Conservation (phyloP, 192 early-diverging fungal species). For the Mycoemilia scoparia region DNA sequence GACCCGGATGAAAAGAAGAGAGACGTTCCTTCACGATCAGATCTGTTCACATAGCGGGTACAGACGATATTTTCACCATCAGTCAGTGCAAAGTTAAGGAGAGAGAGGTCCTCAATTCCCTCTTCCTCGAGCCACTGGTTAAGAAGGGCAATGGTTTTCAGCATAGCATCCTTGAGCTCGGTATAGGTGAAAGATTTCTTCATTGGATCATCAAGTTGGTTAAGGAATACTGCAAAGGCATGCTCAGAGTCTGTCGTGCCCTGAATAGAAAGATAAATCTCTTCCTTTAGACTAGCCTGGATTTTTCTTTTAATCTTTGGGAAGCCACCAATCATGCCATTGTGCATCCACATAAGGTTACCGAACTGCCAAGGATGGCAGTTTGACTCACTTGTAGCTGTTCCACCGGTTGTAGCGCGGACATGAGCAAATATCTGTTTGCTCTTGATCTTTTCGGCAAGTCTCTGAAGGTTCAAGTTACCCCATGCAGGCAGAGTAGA, state of each 20-base stretch:
- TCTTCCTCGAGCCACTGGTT: conserved; percentile 50
- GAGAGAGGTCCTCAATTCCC: conserved; percentile 41
- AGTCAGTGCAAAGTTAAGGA: conserved; percentile 72
- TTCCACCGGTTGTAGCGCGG: conserved; percentile 52
- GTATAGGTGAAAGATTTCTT: conserved; percentile 32
- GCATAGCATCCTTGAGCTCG: conserved; percentile 50
- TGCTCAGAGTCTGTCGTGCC: conserved; percentile 70
- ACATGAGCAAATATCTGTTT: conserved; percentile 64
- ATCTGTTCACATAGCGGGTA: conserved; percentile 53
- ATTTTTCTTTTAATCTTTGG: conserved; percentile 47
- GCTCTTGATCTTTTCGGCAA: conserved; percentile 59
- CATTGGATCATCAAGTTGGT: conserved; percentile 30
- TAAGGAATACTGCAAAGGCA: conserved; percentile 64
- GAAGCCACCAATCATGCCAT: conserved; percentile 50
- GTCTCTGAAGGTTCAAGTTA: conserved; percentile 51
- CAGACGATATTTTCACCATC: conserved; percentile 59
- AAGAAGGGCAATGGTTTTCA: conserved; percentile 52
- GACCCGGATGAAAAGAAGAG: conserved; percentile 68
- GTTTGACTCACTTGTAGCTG: conserved; percentile 51
- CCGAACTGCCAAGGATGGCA: conserved; percentile 49
- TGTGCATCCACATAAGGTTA: conserved; percentile 71
- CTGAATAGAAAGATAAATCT: conserved; percentile 48
- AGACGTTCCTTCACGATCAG: conserved; percentile 46
- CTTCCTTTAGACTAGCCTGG: conserved; percentile 39
- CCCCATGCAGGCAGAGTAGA: conserved; percentile 69